phyloP scores from a whole-genome alignment of 768 basidiomycete species.

The Termitomyces sp. region DNA sequence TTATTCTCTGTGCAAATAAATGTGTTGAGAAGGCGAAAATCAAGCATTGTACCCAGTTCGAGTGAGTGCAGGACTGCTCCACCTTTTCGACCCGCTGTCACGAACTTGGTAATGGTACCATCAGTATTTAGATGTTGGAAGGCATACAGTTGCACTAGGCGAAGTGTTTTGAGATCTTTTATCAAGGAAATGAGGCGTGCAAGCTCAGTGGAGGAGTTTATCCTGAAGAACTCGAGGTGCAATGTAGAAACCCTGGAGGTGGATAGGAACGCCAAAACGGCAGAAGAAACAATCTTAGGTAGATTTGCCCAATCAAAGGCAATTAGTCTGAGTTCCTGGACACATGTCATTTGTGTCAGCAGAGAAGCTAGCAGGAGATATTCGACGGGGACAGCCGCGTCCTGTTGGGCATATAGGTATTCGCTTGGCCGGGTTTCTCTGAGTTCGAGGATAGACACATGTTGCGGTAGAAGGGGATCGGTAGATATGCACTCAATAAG shows the following conservation, averaged over 20 bases:
- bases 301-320: neutral
- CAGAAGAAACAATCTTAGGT: neutral
- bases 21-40: neutral
- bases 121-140: too few relatives aligned
- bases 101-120: too few relatives aligned
- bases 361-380: neutral
- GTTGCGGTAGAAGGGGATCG: neutral
- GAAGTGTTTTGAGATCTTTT: neutral
- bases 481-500: neutral
- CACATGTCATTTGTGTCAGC: neutral
- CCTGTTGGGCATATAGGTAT: neutral
- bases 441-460: neutral
- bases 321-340: neutral
- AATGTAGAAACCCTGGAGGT: neutral
- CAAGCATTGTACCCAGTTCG: neutral
- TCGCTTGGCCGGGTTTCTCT: too few relatives aligned
- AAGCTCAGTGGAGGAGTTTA: neutral
- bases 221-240: neutral
- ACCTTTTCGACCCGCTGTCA: neutral
- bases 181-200: neutral
- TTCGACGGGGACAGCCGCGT: neutral
- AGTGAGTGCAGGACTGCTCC: neutral
- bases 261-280: neutral
- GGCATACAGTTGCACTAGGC: neutral
- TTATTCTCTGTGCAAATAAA: neutral